phyloP scores from a whole-genome alignment of 2,329 filamentous ascomycete genomes.

The Bipolaris cookei region DNA sequence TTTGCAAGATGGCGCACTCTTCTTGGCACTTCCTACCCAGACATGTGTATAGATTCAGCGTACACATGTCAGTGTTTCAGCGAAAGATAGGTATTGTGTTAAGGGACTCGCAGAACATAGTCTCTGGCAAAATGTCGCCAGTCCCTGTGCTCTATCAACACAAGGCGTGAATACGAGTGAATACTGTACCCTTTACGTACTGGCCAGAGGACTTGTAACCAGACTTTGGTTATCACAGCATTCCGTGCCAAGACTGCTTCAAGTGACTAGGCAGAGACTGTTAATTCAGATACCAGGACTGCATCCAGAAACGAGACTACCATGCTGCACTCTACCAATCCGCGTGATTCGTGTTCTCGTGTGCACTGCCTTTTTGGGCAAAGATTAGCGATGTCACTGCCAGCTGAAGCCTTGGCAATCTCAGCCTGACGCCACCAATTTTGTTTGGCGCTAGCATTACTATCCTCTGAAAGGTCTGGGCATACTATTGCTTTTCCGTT shows the following conservation, averaged over 20 bases:
- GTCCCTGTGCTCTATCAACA: background rate
- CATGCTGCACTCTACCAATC: background rate
- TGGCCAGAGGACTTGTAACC: background rate
- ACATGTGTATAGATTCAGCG: background rate
- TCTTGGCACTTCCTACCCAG: background rate
- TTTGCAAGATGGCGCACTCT: background rate
- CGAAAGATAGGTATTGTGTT: background rate
- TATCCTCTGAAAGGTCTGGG: conserved; percentile 5
- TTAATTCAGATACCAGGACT: background rate
- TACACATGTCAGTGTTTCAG: background rate
- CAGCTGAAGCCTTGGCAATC: conserved; percentile 24
- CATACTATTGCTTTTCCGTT: background rate
- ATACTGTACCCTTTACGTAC: background rate
- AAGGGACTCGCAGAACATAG: background rate
- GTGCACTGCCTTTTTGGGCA: conserved; percentile 8
- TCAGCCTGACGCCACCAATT: conserved; percentile 34
- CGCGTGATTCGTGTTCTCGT: conserved; percentile 10
- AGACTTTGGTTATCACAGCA: no score
- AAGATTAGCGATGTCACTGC: background rate
- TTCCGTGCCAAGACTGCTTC: background rate
- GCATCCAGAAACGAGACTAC: background rate
- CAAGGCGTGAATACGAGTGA: background rate
- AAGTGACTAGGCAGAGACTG: background rate
- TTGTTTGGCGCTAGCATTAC: conserved; percentile 16
- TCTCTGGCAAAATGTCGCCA: no score